Conservation (phyloP, 1,284 basidiomycete species). For the Pseudomicrostroma phylloplanum region DNA sequence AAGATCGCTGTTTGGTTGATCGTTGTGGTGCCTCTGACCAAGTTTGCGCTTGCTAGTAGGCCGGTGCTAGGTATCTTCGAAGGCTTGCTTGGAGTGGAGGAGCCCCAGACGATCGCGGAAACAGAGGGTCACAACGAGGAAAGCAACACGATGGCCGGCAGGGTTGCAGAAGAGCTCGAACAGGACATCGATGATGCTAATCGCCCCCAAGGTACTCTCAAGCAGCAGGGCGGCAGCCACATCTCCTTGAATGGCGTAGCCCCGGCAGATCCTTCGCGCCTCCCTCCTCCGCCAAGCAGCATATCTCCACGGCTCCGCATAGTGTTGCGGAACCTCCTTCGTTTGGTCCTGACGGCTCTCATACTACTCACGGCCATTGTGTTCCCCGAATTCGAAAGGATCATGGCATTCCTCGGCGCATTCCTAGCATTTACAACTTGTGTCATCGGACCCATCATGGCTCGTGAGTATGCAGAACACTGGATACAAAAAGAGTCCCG, state of each 20-base stretch:
- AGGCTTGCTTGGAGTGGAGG: slow-evolving; percentile 33
- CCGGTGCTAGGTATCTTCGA: slow-evolving; percentile 55
- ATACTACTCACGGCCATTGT: slow-evolving; percentile 49
- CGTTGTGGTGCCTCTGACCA: slow-evolving; percentile 67
- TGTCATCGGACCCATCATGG: slow-evolving; percentile 35
- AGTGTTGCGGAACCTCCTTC: slow-evolving; percentile 18
- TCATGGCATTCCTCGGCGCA: slow-evolving; percentile 82
- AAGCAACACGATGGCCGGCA: background rate
- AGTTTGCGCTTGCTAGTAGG: slow-evolving; percentile 77
- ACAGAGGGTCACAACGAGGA: background rate
- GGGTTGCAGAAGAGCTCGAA: background rate
- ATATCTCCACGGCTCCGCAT: slow-evolving; percentile 6
- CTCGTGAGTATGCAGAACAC: background rate
- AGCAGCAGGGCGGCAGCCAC: background rate
- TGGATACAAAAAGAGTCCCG: no score
- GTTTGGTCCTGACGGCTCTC: slow-evolving; percentile 25
- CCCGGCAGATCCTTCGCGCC: background rate
- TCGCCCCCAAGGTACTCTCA: background rate
- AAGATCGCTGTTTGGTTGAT: slow-evolving; percentile 78
- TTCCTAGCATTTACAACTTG: slow-evolving; percentile 70
- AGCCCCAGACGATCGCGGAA: background rate
- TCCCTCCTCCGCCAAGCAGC: background rate
- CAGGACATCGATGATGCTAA: background rate
- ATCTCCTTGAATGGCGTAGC: background rate
- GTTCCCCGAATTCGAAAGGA: slow-evolving; percentile 75